phyloP scores from a whole-genome alignment of 805 yeast species.

The Kazachstania taianensis region DNA sequence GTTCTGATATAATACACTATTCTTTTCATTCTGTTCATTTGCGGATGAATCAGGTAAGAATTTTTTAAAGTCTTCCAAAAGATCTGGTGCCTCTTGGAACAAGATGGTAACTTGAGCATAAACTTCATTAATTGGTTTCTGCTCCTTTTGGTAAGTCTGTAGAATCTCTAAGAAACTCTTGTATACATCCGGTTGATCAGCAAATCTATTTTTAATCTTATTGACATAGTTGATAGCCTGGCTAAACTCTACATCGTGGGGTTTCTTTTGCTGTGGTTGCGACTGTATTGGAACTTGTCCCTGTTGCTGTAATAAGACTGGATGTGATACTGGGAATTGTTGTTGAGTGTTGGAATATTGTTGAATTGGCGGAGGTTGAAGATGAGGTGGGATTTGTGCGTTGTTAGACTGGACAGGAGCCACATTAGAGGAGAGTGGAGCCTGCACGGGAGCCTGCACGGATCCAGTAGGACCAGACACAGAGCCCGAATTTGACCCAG shows the following conservation, averaged over 20 bases:
- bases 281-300: slow-evolving; percentile 5
- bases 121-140: slow-evolving; percentile 89
- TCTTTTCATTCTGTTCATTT: slow-evolving; percentile 20
- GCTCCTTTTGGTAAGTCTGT: slow-evolving; percentile 94
- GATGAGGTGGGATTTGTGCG: too few species aligned
- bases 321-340: too few species aligned
- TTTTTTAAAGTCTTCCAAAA: slow-evolving; percentile 88
- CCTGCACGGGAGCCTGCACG: neutral
- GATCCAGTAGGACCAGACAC: too few species aligned
- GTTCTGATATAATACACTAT: neutral
- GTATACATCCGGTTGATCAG: slow-evolving; percentile 90
- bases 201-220: slow-evolving; percentile 88
- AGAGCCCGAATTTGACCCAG: too few species aligned
- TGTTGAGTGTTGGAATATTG: slow-evolving; percentile 1
- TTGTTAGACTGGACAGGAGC: neutral
- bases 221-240: slow-evolving; percentile 96
- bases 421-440: neutral
- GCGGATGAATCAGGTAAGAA: slow-evolving; percentile 67
- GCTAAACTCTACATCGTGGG: slow-evolving; percentile 83
- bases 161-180: slow-evolving; percentile 88
- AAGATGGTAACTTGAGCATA: slow-evolving; percentile 84
- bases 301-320: slow-evolving; percentile 8
- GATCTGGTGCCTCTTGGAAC: slow-evolving; percentile 88
- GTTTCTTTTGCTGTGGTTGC: slow-evolving; percentile 9
- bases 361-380: slow-evolving; percentile 6